A percentile compares a stretch with the other conserved stretches of the same genome.
Conservation (phyloP, 1,139 yeast species). For the Zygoascus sp. region DNA sequence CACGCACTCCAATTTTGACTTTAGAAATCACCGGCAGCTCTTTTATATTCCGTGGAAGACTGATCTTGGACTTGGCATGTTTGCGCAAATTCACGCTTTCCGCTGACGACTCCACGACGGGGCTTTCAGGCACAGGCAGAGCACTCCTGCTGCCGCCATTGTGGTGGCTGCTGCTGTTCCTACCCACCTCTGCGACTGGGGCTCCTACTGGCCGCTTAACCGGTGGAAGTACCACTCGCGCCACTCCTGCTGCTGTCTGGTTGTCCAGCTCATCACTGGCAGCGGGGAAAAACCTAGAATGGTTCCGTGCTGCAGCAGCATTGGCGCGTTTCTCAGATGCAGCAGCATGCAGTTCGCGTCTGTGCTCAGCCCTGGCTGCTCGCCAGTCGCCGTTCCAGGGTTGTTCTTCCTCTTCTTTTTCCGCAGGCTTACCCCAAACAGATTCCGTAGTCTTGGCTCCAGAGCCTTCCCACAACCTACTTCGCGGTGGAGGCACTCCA, state of each 20-base stretch:
- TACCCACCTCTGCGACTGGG: not conserved
- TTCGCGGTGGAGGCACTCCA: not conserved
- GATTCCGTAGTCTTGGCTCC: conserved; percentile 3
- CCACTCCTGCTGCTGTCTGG: not conserved
- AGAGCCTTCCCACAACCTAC: not conserved
- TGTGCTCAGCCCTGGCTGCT: conserved; percentile 7
- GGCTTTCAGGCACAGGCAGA: conserved; percentile 18
- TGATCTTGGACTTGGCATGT: not conserved
- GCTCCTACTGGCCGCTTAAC: not conserved
- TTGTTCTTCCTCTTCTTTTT: not conserved
- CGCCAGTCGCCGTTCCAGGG: conserved; percentile 11
- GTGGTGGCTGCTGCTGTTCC: no score
- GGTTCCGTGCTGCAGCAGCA: conserved; percentile 16
- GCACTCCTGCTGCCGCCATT: not conserved
- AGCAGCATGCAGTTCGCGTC: not conserved
- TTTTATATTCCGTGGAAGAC: conserved; percentile 1
- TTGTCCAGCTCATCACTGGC: not conserved
- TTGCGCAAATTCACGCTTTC: not conserved
- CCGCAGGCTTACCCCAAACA: not conserved
- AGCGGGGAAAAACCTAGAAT: conserved; percentile 21
- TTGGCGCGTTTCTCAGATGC: not conserved
- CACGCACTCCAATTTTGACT: not conserved
- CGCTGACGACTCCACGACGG: conserved; percentile 11
- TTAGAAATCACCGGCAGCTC: not conserved
- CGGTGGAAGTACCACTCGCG: conserved; percentile 7